A percentile compares a stretch with the other conserved stretches of the same genome.
phyloP scores from a whole-genome alignment of 2,329 filamentous ascomycete species.

The Pochonia chlamydosporia region DNA sequence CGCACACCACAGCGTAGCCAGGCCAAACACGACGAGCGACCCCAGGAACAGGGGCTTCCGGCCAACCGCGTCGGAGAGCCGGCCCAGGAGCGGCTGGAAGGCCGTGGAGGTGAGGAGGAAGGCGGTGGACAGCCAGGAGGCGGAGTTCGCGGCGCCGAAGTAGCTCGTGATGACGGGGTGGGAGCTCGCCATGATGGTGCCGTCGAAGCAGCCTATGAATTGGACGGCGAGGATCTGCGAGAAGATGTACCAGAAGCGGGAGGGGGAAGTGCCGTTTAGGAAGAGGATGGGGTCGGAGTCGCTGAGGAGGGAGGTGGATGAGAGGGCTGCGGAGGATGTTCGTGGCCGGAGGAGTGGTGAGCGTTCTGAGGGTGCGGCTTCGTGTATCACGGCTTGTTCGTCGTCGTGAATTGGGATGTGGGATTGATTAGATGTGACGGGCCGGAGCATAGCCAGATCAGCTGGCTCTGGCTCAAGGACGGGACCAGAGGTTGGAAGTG shows the following conservation, averaged over 20 bases:
- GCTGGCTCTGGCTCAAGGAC: slow-evolving; percentile 36
- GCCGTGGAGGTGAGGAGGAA: slow-evolving; percentile 73
- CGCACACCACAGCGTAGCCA: slow-evolving; percentile 64
- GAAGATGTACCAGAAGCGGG: slow-evolving; percentile 60
- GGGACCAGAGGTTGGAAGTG: slow-evolving; percentile 30
- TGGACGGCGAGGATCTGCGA: slow-evolving; percentile 50
- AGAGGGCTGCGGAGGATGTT: slow-evolving; percentile 4
- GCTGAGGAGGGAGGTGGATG: slow-evolving; percentile 2
- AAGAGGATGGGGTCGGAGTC: slow-evolving; percentile 20
- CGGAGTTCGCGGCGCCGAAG: slow-evolving; percentile 70
- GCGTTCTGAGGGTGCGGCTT: slow-evolving; percentile 12
- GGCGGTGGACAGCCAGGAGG: slow-evolving; percentile 76
- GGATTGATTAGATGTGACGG: slow-evolving; percentile 11
- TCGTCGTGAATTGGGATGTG: not conserved
- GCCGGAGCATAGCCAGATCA: slow-evolving; percentile 33
- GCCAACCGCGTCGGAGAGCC: slow-evolving; percentile 68
- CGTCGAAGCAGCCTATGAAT: slow-evolving; percentile 63
- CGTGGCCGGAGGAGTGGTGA: slow-evolving; percentile 18
- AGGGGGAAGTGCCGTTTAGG: slow-evolving; percentile 39
- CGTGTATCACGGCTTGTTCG: not conserved
- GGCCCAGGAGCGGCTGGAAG: slow-evolving; percentile 69
- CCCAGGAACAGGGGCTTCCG: slow-evolving; percentile 61
- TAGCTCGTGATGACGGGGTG: slow-evolving; percentile 79
- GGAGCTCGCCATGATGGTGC: slow-evolving; percentile 74
- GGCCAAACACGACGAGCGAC: slow-evolving; percentile 55